Base-by-base conservation (phyloP, 371 early-diverging fungal species). In the Synchytrium microbalum region DNA sequence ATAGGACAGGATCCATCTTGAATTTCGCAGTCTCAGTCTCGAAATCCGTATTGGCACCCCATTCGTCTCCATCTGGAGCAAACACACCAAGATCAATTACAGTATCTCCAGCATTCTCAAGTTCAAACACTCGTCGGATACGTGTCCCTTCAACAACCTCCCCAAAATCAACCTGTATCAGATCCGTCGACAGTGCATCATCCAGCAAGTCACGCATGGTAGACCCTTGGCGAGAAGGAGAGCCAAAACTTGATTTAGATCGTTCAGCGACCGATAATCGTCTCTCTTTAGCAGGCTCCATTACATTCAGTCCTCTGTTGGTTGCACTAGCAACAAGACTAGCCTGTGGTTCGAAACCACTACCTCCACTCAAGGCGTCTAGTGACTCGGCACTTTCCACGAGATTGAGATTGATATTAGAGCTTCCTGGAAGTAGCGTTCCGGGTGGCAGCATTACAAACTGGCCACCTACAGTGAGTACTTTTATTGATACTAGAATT, bases 41-140 rank as follows among this genome's bases (percentile, higher is more conserved):
- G n/a, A n/a, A n/a, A n/a, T n/a, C n/a, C n/a, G n/a, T n/a, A n/a
- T n/a, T n/a, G n/a, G n/a, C n/a, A n/a, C n/a, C n/a, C n/a, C 53
- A 3, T 32, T 24, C 55, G 16, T 64, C 64, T 23, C 75, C 75
- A 2, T 32, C 51, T 14, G 32, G 66, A 33, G 68, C 67, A 3
- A 68, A 60, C 2, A 75, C 61, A 1, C 64, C 69, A 3, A 78
- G 46, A 28, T 73, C 73, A 46, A 78, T 71, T 53, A 75, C 69
- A 8, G 78, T 78, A 27, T 74, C 75, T 3, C 80, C 80, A 31
- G 68, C 66, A 55, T 79, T 79, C 60, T 77, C 80, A 2, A 79
- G 69, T 63, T 76, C 76, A 59, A 79, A 79, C 38, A 66, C 67
- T 55, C 77, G 76, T 27, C 72, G 60, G 55, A 69, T 69, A 19